phyloP scores from a whole-genome alignment of 1,284 basidiomycete genomes.

The Stygiomarasmius scandens region DNA sequence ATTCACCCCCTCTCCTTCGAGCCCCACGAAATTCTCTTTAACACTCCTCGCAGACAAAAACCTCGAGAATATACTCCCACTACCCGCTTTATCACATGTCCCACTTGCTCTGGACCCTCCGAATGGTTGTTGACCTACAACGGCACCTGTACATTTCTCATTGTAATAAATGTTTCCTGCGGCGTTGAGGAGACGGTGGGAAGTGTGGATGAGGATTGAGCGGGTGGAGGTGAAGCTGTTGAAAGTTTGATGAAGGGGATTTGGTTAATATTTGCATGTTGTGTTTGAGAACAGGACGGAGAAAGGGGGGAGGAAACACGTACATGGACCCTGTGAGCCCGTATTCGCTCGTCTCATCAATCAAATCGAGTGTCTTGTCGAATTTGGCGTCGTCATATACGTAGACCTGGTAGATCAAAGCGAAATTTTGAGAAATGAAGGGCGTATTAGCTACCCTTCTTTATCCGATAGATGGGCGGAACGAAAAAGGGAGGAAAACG shows the following conservation, averaged over 20 bases:
- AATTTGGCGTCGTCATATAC: conserved; percentile 85
- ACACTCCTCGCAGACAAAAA: conserved; percentile 91
- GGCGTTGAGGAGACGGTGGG: conserved; percentile 81
- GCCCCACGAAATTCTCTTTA: conserved; percentile 91
- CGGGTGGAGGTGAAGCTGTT: conserved; percentile 82
- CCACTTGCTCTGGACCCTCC: conserved; percentile 93
- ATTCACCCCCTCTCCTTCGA: conserved; percentile 41
- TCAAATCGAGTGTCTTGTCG: conserved; percentile 84
- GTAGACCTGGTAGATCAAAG: conserved; percentile 73
- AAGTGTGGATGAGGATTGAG: conserved; percentile 72
- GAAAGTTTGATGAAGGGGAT: conserved; percentile 6
- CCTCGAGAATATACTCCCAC: conserved; percentile 87
- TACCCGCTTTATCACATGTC: conserved; percentile 98
- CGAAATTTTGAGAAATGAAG: too few species aligned
- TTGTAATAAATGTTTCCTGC: conserved; percentile 95
- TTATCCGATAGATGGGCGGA: too few species aligned
- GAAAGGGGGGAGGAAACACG: conserved; percentile 30
- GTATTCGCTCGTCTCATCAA: conserved; percentile 89
- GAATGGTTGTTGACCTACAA: conserved; percentile 96
- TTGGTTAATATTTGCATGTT: conserved; percentile 2
- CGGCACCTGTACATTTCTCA: conserved; percentile 95
- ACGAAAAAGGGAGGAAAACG: not conserved
- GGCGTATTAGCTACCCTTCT: too few species aligned
- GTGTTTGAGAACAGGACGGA: not conserved
- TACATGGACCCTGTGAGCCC: conserved; percentile 90